Evolutionary conservation across 2,329 filamentous ascomycete species (phyloP), one percentile per base, ranked within the genome.

Genomic region (Dothistroma septosporum): DNA sequence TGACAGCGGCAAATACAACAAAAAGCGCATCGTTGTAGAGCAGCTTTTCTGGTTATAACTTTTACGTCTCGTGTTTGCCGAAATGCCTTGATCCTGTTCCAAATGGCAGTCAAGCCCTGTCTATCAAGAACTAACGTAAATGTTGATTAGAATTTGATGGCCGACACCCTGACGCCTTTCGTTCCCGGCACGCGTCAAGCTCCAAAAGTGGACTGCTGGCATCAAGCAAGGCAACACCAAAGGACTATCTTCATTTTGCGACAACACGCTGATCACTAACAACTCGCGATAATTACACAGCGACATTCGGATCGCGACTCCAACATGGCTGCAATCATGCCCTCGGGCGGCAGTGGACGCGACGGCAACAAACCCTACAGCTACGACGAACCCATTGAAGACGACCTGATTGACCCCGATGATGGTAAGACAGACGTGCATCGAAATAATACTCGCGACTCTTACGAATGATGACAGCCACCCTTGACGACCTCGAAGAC

Each of bases 401-500:
- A 79, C 67, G 79, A 82, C 70, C 75, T 82, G 63, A 82, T 82
- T 56, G 80, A 82, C 68, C 79, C 80, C 21, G 80, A 82, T 69
- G 80, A 82, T 74, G 79, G 79, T 82, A 73, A n/a, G 10, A 46
- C 47, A 31, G 14, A 54, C 47, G 19, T 9, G n/a, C 6, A 31
- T 16, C n/a, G 24, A 31, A 31, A 16, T 16, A 16, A 44, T n/a
- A 41, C 54, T 48, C 21, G 48, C 14, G 16, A 0, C 31, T 9
- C 35, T 58, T 9, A 61, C 35, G 33, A n/a, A 4, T 2, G 5
- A 8, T n/a, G 46, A 11, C 70, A 91, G 90, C 89, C 72, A 91
- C 92, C 69, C 87, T 97, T 71, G 90, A 94, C 76, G 92, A 97
- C 75, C 91, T 96, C 71, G 81, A 83, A 65, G 77, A 78, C 62